A percentile compares a stretch with the other conserved stretches of the same genome.
Conservation (phyloP, 2,329 filamentous ascomycete genomes). For the Ophiocordyceps camponoti-leonardi region DNA sequence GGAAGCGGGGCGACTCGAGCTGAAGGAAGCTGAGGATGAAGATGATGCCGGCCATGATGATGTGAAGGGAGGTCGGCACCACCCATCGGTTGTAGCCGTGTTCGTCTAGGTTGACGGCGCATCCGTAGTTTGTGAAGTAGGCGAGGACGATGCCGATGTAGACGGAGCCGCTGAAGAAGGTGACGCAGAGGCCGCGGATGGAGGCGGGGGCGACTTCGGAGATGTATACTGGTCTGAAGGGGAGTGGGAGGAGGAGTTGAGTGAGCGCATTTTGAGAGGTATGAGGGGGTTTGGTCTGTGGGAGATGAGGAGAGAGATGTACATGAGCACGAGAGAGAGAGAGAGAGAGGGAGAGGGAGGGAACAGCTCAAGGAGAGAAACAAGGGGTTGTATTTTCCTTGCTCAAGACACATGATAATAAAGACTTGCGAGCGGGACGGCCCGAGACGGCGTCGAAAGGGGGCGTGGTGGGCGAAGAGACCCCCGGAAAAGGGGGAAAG, state of each 20-base stretch:
- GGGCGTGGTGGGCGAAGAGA: no score
- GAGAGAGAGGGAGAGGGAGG: no score
- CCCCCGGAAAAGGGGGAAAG: no score
- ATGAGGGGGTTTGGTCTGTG: background rate
- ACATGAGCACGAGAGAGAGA: no score
- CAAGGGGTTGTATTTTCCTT: no score
- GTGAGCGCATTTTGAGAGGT: background rate
- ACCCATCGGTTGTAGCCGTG: slow-evolving; percentile 35
- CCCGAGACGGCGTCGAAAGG: no score
- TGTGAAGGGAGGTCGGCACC: slow-evolving; percentile 56
- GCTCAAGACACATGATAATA: no score
- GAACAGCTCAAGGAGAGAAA: no score
- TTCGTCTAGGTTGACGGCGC: slow-evolving; percentile 28
- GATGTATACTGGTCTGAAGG: slow-evolving; percentile 53
- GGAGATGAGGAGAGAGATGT: no score
- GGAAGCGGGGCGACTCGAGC: slow-evolving; percentile 52
- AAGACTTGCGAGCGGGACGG: no score
- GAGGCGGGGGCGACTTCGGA: slow-evolving; percentile 54
- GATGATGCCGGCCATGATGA: slow-evolving; percentile 63
- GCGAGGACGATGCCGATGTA: slow-evolving; percentile 65
- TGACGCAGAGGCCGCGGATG: slow-evolving; percentile 57
- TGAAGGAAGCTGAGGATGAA: slow-evolving; percentile 52
- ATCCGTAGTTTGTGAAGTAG: slow-evolving; percentile 58
- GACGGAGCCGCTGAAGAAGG: slow-evolving; percentile 34
- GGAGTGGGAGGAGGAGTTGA: slow-evolving; percentile 3